Conservation (phyloP, 2,329 filamentous ascomycete genomes). For the Gnomoniopsis sp. region DNA sequence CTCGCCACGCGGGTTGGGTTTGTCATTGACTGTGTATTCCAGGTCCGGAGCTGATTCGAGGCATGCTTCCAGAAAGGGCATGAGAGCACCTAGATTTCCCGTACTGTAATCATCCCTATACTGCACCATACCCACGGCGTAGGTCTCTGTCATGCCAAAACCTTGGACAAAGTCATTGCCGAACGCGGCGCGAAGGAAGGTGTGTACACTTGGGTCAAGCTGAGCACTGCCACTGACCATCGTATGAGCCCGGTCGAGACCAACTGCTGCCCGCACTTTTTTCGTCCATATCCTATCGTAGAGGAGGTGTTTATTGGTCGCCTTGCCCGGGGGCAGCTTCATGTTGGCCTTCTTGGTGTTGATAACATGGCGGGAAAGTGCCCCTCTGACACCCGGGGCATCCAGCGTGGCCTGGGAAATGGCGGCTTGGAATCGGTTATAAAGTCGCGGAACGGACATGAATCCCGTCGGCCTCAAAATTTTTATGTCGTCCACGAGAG, state of each 20-base stretch:
- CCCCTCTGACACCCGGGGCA: constrained; percentile 74
- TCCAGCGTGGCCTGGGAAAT: constrained; percentile 78
- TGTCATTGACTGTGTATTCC: constrained; percentile 86
- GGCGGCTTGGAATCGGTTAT: constrained; percentile 82
- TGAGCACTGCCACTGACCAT: constrained; percentile 90
- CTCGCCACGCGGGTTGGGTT: constrained; percentile 86
- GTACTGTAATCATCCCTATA: constrained; percentile 64
- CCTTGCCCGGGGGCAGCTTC: constrained; percentile 66
- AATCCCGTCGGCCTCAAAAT: constrained; percentile 77
- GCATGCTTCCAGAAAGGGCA: constrained; percentile 68
- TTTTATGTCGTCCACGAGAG: constrained; percentile 89
- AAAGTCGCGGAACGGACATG: constrained; percentile 85
- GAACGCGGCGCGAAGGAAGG: constrained; percentile 83
- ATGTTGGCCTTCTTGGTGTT: constrained; percentile 76
- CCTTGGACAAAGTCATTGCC: constrained; percentile 79
- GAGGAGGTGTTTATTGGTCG: constrained; percentile 73
- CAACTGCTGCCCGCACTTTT: constrained; percentile 80
- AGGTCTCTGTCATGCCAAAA: constrained; percentile 92
- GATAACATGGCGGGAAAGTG: constrained; percentile 76
- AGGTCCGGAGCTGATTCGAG: constrained; percentile 87
- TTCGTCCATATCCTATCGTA: constrained; percentile 88
- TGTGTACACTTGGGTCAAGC: constrained; percentile 81
- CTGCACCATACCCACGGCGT: constrained; percentile 73
- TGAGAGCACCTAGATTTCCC: constrained; percentile 78
- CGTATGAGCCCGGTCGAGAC: constrained; percentile 66